phyloP scores from a whole-genome alignment of 1,284 basidiomycete species.

The Caloboletus firmus region DNA sequence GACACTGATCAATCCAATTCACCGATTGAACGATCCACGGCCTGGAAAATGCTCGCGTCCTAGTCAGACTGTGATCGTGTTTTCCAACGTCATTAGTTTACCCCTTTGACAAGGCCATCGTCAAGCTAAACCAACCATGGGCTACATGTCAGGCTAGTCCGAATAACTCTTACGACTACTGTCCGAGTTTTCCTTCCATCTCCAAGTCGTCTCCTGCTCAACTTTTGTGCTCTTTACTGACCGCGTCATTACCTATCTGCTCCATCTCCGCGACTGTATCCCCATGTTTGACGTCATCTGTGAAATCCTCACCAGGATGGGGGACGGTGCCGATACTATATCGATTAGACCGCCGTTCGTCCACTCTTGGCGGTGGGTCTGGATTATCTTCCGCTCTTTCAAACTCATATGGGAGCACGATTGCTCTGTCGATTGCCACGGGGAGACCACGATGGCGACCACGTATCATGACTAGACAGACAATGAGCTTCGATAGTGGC shows the following conservation, averaged over 20 bases:
- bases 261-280: neutral
- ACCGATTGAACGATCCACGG: too few relatives aligned
- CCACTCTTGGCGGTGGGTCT: neutral
- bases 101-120: too few relatives aligned
- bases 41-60: too few relatives aligned
- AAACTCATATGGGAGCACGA: slow-evolving; percentile 70
- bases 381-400: slow-evolving; percentile 20
- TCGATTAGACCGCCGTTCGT: slow-evolving; percentile 14
- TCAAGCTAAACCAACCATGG: too few relatives aligned
- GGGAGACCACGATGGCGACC: slow-evolving; percentile 90
- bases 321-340: neutral
- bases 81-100: too few relatives aligned
- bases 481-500: slow-evolving; percentile 83
- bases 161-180: neutral
- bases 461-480: slow-evolving; percentile 87
- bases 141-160: too few relatives aligned
- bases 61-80: too few relatives aligned
- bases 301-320: neutral
- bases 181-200: neutral
- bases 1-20: too few relatives aligned
- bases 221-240: neutral
- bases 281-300: neutral
- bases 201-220: neutral
- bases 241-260: neutral
- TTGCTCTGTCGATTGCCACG: slow-evolving; percentile 86